Evolutionary conservation across 768 basidiomycete genomes (phyloP), one percentile per base, ranked within the genome.

Genomic region (Gymnopilus junonius): DNA sequence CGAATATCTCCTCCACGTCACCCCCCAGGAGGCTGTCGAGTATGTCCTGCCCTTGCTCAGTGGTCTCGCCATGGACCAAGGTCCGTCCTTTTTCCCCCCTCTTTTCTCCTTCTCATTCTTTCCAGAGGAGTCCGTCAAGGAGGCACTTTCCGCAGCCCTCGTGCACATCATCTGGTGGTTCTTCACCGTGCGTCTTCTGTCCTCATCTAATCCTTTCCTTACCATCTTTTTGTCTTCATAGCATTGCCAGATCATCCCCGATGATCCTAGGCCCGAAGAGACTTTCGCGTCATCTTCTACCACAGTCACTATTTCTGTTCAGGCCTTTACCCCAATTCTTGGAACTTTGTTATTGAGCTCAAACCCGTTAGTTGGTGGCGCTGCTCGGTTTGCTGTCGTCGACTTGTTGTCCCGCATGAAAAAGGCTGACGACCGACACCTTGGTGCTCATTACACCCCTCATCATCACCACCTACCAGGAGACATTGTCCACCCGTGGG

Each of bases 131-230:
- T 74, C 82, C 46, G 94, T 97, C 56, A 93, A 92, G 73, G 95
- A 96, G 74, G 92, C 93, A 6, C 86, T 97, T 23, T 89, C 93
- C 1, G 82, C 87, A 1, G 89, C 93, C 66, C 80, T 99, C 10
- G 87, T 93, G 37, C 79, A 85, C 54, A 86, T 97, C 67, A 85
- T 97, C 51, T 97, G 94, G 94, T 97, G 94, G 89, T 98, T 97
- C 77, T 88, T 93, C 69, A 86, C 89, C 59, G 88, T 87, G 66
- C 59, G 73, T 65, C 37, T 29, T 31, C 64, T 25, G 34, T 45
- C 54, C 48, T 50, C 63, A 55, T 53, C 55, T 31, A 10, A 34
- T 7, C 45, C 48, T 37, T 32, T 35, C 54, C 31, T 58, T 32
- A 50, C 67, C n/a, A 48, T 59, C 25, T 55, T 40, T 25, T 23